Conservation (phyloP, 2,329 filamentous ascomycete species). For the Graphilbum fragrans region DNA sequence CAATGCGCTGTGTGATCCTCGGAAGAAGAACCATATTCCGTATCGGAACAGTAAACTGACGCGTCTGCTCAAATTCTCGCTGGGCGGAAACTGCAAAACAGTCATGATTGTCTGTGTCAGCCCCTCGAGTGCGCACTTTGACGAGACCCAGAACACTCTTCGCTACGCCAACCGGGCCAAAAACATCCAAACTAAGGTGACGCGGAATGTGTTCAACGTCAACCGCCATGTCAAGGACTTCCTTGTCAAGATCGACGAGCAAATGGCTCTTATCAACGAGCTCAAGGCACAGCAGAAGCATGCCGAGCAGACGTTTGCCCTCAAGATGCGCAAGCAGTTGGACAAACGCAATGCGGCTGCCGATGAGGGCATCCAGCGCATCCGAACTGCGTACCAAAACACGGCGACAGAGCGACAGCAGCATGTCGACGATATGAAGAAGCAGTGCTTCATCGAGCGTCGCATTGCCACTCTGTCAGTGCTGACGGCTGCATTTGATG, state of each 20-base stretch:
- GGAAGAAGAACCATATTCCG: conserved; percentile 86
- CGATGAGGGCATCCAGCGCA: conserved; percentile 66
- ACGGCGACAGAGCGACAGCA: conserved; percentile 67
- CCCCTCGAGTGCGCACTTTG: conserved; percentile 90
- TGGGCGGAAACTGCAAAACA: conserved; percentile 95
- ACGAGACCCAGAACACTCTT: conserved; percentile 95
- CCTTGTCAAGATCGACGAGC: conserved; percentile 97
- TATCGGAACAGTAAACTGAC: conserved; percentile 98
- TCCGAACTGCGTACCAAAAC: conserved; percentile 76
- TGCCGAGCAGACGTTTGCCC: conserved; percentile 66
- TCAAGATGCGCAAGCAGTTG: conserved; percentile 81
- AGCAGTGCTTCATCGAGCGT: conserved; percentile 68
- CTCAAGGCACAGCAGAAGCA: conserved; percentile 89
- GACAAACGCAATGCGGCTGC: conserved; percentile 70
- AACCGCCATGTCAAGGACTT: conserved; percentile 99
- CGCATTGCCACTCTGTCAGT: conserved; percentile 76
- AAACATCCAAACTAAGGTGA: conserved; percentile 99
- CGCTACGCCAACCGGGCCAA: conserved; percentile 96
- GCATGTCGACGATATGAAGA: conserved; percentile 66
- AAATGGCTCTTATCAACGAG: conserved; percentile 94
- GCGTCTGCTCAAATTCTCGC: conserved; percentile 86
- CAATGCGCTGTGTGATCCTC: conserved; percentile 89
- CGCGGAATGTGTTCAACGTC: conserved; percentile 97
- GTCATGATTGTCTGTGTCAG: conserved; percentile 99
- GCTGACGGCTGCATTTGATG: conserved; percentile 89